A percentile compares a stretch with the other conserved stretches of the same genome.
phyloP scores from a whole-genome alignment of 495 filamentous ascomycete genomes.

The Elasticomyces elasticus region DNA sequence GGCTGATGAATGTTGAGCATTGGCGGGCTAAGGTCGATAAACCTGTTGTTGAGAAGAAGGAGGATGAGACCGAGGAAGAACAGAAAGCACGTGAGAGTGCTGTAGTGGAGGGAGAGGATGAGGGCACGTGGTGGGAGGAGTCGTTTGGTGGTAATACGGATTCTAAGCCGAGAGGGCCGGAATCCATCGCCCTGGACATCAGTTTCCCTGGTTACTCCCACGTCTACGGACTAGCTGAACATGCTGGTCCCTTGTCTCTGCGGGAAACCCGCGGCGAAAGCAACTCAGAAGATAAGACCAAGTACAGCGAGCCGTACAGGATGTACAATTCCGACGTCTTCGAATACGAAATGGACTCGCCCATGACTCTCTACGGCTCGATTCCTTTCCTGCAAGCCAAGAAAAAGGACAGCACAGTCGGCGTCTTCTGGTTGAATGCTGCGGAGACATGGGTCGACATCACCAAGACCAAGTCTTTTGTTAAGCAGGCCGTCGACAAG shows the following conservation, averaged over 20 bases:
- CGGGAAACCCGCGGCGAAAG: slow-evolving; percentile 85
- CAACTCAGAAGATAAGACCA: too few species aligned
- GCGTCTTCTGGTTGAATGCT: slow-evolving; percentile 97
- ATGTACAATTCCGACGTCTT: slow-evolving; percentile 96
- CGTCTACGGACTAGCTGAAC: slow-evolving; percentile 91
- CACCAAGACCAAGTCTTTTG: slow-evolving; percentile 62
- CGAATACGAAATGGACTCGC: slow-evolving; percentile 90
- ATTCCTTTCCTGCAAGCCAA: slow-evolving; percentile 98
- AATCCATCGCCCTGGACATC: slow-evolving; percentile 84
- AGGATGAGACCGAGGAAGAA: slow-evolving; percentile 39
- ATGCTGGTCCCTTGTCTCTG: slow-evolving; percentile 76
- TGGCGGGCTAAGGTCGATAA: slow-evolving; percentile 84
- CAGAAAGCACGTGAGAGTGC: slow-evolving; percentile 30
- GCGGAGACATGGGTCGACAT: slow-evolving; percentile 98
- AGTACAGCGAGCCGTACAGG: slow-evolving; percentile 85
- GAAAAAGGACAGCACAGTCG: slow-evolving; percentile 82
- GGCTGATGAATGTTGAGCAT: slow-evolving; percentile 84
- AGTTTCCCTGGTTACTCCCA: slow-evolving; percentile 83
- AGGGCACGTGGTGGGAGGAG: slow-evolving; percentile 97
- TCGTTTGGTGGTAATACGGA: slow-evolving; percentile 89
- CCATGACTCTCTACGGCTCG: slow-evolving; percentile 95
- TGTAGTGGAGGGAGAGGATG: slow-evolving; percentile 46
- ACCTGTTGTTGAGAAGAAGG: slow-evolving; percentile 41
- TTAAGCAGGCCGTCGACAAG: too few species aligned
- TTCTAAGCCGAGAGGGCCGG: slow-evolving; percentile 79